Evolutionary conservation across 2,329 filamentous ascomycete genomes (phyloP).

Genomic region (Incumbomyces lentus): DNA sequence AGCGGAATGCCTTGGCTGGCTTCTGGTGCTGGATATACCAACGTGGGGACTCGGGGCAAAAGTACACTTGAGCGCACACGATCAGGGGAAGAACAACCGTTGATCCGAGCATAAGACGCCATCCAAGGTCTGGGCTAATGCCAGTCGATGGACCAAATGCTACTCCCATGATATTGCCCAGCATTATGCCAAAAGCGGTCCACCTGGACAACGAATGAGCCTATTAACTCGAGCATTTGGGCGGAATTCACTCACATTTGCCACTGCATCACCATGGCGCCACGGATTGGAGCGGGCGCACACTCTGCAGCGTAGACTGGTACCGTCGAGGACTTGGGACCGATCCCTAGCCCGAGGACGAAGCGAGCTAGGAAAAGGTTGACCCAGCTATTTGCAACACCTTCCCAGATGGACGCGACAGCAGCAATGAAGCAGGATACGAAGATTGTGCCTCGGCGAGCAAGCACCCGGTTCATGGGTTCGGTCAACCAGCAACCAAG

Average conservation of each 20-base stretch:
- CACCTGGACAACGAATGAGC: constrained; percentile 1
- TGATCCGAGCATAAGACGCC: constrained; percentile 54
- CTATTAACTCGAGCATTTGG: background rate
- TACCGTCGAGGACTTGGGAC: constrained; percentile 22
- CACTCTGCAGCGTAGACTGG: constrained; percentile 25
- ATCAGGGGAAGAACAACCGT: constrained; percentile 56
- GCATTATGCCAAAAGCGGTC: constrained; percentile 36
- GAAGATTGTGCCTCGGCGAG: constrained; percentile 24
- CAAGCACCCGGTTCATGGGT: constrained; percentile 23
- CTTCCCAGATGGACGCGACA: constrained; percentile 22
- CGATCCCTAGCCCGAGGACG: constrained; percentile 25
- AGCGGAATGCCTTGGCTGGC: constrained; percentile 21
- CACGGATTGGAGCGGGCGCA: constrained; percentile 21
- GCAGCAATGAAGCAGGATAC: constrained; percentile 24
- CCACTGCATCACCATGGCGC: constrained; percentile 23
- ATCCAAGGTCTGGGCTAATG: constrained; percentile 45
- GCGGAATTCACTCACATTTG: constrained; percentile 6
- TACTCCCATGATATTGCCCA: constrained; percentile 45
- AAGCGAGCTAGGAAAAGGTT: constrained; percentile 22
- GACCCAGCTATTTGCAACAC: constrained; percentile 22
- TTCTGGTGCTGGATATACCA: constrained; percentile 26
- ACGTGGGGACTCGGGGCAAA: constrained; percentile 27
- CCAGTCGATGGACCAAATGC: constrained; percentile 53
- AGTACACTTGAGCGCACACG: constrained; percentile 46
- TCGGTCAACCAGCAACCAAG: constrained; percentile 31